These are phyloP conservation scores for Aspergillus hancockii DNA, from an alignment of 495 filamentous ascomycete genomes.

Conservation along the genomic window DNA sequence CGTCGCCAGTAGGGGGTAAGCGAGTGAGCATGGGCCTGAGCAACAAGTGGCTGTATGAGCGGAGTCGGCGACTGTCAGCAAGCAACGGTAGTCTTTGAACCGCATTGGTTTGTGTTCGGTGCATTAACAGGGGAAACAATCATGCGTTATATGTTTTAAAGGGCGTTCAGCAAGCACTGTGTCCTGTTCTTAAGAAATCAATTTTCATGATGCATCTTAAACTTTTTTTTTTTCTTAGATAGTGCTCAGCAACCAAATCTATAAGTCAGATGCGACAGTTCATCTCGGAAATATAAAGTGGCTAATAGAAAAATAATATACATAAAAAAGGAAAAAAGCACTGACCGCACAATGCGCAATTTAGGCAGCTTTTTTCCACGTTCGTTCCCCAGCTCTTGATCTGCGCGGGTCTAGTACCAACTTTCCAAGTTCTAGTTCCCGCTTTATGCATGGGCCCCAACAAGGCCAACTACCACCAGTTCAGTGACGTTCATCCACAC, in stretches of 20 bases:
- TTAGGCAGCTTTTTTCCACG: slow-evolving; percentile 6
- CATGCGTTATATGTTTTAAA: not conserved
- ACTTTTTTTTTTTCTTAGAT: not conserved
- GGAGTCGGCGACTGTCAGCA: slow-evolving; percentile 47
- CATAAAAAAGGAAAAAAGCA: too few relatives aligned
- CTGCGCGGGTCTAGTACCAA: slow-evolving; percentile 19
- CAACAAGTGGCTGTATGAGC: slow-evolving; percentile 92
- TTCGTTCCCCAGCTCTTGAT: slow-evolving; percentile 10
- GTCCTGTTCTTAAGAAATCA: not conserved
- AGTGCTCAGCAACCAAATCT: too few relatives aligned
- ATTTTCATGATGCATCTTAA: not conserved
- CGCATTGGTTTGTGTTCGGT: slow-evolving; percentile 15
- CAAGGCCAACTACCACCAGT: slow-evolving; percentile 24
- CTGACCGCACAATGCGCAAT: not conserved
- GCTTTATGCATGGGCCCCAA: slow-evolving; percentile 15
- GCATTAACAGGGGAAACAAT: slow-evolving; percentile 12
- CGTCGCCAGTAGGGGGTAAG: slow-evolving; percentile 53
- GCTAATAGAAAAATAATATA: not conserved
- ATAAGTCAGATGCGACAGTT: not conserved
- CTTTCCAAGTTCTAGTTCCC: slow-evolving; percentile 14
- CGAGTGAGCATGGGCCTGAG: slow-evolving; percentile 72
- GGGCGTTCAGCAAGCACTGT: slow-evolving; percentile 4
- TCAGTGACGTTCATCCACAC: not conserved
- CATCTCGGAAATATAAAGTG: not conserved
- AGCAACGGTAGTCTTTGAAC: slow-evolving; percentile 42